Base-by-base conservation (phyloP, 179 eudicot species). In the Silene noctiflora region DNA sequence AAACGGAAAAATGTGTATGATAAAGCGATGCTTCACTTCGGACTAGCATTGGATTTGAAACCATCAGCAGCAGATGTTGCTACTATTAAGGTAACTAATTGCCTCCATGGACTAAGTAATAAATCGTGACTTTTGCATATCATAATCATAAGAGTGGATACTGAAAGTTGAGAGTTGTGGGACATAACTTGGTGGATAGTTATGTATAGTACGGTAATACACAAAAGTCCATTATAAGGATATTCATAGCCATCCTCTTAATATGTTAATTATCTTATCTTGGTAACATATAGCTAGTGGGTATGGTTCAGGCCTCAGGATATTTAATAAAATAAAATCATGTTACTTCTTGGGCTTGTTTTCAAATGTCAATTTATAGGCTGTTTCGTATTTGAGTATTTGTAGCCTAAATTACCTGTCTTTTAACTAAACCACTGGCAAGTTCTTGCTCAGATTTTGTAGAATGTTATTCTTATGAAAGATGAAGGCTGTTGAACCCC, bases 41-140 rank as follows among this genome's bases (percentile, higher is more conserved):
- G 99, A 83, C 84, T 88, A 69, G 98, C 98, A 68, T 84, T 96
- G 80, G 99, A 96, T 86, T 81, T 96, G 88, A 96, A 94, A 87
- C 99, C 99, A 62, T 89, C 98, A 48, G 96, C 99, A 75, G 87
- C 98, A 19, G 99, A 96, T 86, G 97, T 96, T 76, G 99, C 99
- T 73, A 77, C 90, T 72, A 96, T 96, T 63, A 96, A 96, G 98
- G 99, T 94, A 83, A 73, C 62, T 67, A 13, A 63, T 3, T 66
- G 13, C 39, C 29, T 72, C 64, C 63, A 20, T 35, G 25, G 25
- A 71, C n/a, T 81, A 25, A 69, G 4, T 62, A 24, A 29, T 6
- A n/a, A n/a, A n/a, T n/a, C n/a, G n/a, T n/a, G n/a, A n/a, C n/a
- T n/a, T n/a, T n/a, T n/a, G n/a, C n/a, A n/a, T n/a, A n/a, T n/a